phyloP scores from a whole-genome alignment of 306 rosid species.

The Cucurbita ficifolia region DNA sequence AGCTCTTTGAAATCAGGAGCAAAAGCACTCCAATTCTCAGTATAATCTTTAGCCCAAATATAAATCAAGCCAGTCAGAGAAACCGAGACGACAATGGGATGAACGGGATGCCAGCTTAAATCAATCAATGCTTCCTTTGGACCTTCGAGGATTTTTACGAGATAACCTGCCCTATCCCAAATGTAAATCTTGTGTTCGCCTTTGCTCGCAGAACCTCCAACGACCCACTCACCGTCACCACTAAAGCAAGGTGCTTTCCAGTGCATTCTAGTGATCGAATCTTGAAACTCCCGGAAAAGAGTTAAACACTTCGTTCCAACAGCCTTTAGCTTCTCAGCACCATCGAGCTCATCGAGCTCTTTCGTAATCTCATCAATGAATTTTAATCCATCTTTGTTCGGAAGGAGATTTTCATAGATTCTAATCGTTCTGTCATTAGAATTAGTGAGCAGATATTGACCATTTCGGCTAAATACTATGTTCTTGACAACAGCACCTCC shows the following conservation, averaged over 20 bases:
- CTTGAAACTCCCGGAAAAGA: constrained; percentile 87
- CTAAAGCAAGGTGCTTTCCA: constrained; percentile 99
- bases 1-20: constrained; percentile 99
- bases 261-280: constrained; percentile 82
- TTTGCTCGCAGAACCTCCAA: constrained; percentile 97
- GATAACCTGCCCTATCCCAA: constrained; percentile 98
- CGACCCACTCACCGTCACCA: constrained; percentile 98
- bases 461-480: constrained; percentile 82
- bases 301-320: constrained; percentile 71
- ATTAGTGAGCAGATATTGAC: constrained; percentile 83
- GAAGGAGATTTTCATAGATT: constrained; percentile 84
- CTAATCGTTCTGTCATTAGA: constrained; percentile 82
- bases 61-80: constrained; percentile 72
- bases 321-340: constrained; percentile 58
- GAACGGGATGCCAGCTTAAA: constrained; percentile 96
- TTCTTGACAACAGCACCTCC: constrained; percentile 80
- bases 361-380: constrained; percentile 33
- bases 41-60: constrained; percentile 97
- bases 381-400: constrained; percentile 45
- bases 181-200: constrained; percentile 96
- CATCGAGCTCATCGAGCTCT: constrained; percentile 26
- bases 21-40: constrained; percentile 99
- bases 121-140: constrained; percentile 96
- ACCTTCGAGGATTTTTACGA: constrained; percentile 96
- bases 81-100: constrained; percentile 85